A percentile compares a stretch with the other conserved stretches of the same genome.
Conservation (phyloP, 805 yeast species). For the Yarrowia bubula region DNA sequence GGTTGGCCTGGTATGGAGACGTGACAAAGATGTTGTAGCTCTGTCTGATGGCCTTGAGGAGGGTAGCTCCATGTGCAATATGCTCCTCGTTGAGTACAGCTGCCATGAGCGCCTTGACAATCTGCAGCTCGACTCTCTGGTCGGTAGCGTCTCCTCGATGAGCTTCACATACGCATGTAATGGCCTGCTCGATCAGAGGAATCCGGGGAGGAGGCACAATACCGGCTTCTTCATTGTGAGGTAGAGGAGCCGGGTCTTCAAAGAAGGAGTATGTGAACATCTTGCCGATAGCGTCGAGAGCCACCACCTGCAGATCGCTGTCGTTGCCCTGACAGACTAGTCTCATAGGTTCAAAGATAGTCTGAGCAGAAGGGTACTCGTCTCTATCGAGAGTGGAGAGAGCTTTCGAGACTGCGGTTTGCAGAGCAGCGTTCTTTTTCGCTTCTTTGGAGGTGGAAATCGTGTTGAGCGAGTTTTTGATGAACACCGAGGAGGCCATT, state of each 20-base stretch:
- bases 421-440: slow-evolving; percentile 46
- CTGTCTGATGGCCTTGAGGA: slow-evolving; percentile 87
- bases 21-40: slow-evolving; percentile 88
- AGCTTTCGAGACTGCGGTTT: slow-evolving; percentile 40
- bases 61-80: slow-evolving; percentile 85
- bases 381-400: slow-evolving; percentile 33
- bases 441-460: slow-evolving; percentile 62
- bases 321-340: slow-evolving; percentile 68
- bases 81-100: slow-evolving; percentile 76
- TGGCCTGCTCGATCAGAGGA: slow-evolving; percentile 72
- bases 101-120: slow-evolving; percentile 85
- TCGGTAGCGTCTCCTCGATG: slow-evolving; percentile 93
- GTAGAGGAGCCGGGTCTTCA: slow-evolving; percentile 41
- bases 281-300: slow-evolving; percentile 84
- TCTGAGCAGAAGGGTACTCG: slow-evolving; percentile 45
- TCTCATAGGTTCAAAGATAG: slow-evolving; percentile 77
- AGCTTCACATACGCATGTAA: slow-evolving; percentile 77
- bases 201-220: slow-evolving; percentile 56
- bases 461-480: slow-evolving; percentile 57
- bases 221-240: slow-evolving; percentile 41
- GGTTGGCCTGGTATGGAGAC: slow-evolving; percentile 77
- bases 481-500: slow-evolving; percentile 44
- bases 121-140: slow-evolving; percentile 84
- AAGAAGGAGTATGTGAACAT: slow-evolving; percentile 82
- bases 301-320: slow-evolving; percentile 62